Percentiles rank a stretch among this genome's conserved stretches.
Conservation (phyloP, 2,329 filamentous ascomycete species). For the Ophiognomonia clavigignenti-juglandacearum region DNA sequence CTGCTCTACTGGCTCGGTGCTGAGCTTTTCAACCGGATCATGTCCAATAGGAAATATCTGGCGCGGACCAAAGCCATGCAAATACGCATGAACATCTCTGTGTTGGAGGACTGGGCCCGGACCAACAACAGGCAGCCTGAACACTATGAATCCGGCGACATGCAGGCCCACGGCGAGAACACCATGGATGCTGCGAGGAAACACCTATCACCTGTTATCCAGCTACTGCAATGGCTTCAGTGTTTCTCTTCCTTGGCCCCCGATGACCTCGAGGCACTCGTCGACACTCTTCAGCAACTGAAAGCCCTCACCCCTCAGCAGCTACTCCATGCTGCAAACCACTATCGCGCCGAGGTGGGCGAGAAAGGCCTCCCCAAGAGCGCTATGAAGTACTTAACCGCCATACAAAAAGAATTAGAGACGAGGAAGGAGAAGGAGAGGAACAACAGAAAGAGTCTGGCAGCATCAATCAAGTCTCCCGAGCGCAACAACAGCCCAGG, state of each 20-base stretch:
- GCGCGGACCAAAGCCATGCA: constrained; percentile 99
- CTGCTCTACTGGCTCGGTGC: constrained; percentile 94
- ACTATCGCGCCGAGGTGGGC: constrained; percentile 91
- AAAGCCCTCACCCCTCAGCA: constrained; percentile 81
- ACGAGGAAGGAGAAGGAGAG: constrained; percentile 51
- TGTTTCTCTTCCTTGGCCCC: constrained; percentile 87
- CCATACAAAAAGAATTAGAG: constrained; percentile 70
- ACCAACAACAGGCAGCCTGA: constrained; percentile 91
- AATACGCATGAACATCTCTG: constrained; percentile 97
- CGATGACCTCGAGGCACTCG: constrained; percentile 83
- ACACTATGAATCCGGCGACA: constrained; percentile 90
- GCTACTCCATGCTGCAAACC: constrained; percentile 83
- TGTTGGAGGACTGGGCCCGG: constrained; percentile 91
- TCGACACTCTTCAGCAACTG: constrained; percentile 84
- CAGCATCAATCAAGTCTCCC: constrained; percentile 28
- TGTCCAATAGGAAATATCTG: constrained; percentile 92
- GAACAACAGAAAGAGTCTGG: constrained; percentile 37
- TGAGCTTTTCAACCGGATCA: constrained; percentile 95
- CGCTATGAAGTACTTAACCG: constrained; percentile 78
- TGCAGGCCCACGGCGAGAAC: constrained; percentile 76
- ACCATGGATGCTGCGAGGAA: constrained; percentile 79
- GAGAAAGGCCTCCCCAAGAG: constrained; percentile 88
- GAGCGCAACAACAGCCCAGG: constrained; percentile 24
- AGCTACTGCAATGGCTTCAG: constrained; percentile 94
- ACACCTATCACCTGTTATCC: constrained; percentile 85